These are phyloP conservation scores for Pseudoperonospora humuli DNA, from an alignment of 352 stramenopile genomes.

Conservation along the genomic window DNA sequence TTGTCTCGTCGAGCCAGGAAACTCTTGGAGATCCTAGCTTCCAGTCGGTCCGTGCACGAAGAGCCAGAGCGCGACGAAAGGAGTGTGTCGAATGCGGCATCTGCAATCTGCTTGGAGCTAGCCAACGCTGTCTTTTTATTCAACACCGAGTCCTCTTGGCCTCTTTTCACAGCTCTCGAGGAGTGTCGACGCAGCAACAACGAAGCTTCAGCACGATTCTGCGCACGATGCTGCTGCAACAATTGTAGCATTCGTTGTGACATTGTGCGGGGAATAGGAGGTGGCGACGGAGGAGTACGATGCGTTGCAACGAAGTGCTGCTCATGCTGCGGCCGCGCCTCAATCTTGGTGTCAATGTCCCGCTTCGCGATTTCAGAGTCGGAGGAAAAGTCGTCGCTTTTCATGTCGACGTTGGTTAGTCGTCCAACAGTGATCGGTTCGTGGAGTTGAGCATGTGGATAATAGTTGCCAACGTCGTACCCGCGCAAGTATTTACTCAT, in stretches of 20 bases:
- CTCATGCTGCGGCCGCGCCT: slow-evolving; percentile 33
- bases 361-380: slow-evolving; percentile 58
- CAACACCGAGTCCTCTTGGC: slow-evolving; percentile 3
- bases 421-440: slow-evolving; percentile 7
- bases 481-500: slow-evolving; percentile 25
- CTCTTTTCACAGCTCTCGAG: not conserved
- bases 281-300: not conserved
- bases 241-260: slow-evolving; percentile 60
- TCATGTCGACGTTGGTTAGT: slow-evolving; percentile 11
- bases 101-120: slow-evolving; percentile 6
- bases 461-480: slow-evolving; percentile 5
- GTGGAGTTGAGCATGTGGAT: slow-evolving; percentile 9
- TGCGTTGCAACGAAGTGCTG: not conserved
- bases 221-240: slow-evolving; percentile 33
- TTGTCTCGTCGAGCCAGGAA: slow-evolving; percentile 27
- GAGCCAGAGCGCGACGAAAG: slow-evolving; percentile 23
- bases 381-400: slow-evolving; percentile 32
- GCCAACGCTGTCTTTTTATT: slow-evolving; percentile 3
- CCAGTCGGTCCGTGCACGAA: slow-evolving; percentile 45
- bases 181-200: not conserved
- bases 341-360: slow-evolving; percentile 68
- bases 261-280: slow-evolving; percentile 26
- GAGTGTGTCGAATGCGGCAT: slow-evolving; percentile 11
- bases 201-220: slow-evolving; percentile 8
- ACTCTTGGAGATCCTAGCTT: slow-evolving; percentile 60